Percentiles rank a stretch among this genome's conserved stretches.
These are phyloP conservation scores for Globisporangium uncinulatum DNA, from an alignment of 352 stramenopile genomes.

Conservation along the genomic window DNA sequence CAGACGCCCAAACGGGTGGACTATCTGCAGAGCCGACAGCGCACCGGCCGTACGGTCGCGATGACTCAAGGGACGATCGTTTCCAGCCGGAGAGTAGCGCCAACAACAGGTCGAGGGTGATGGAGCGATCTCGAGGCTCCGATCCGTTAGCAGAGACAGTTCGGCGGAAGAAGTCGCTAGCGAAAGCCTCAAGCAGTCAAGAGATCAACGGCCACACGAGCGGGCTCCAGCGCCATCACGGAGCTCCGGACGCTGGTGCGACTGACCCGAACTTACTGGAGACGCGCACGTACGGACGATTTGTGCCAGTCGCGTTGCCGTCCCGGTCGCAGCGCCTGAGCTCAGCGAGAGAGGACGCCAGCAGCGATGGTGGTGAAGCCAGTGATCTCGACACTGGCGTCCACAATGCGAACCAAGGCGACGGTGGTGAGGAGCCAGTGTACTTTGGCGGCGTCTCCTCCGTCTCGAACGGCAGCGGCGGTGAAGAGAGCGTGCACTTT, in stretches of 20 bases:
- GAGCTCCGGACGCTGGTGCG: background rate
- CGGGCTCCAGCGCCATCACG: background rate
- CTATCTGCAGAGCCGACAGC: no score
- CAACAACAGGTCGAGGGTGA: no score
- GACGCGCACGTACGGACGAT: conserved; percentile 37
- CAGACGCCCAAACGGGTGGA: background rate
- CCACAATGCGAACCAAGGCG: background rate
- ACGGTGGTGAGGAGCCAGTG: background rate
- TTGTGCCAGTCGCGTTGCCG: conserved; percentile 15
- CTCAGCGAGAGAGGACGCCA: background rate
- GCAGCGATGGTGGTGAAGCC: background rate
- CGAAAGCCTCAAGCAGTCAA: background rate
- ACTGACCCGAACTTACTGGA: conserved; percentile 17
- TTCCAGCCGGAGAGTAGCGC: no score
- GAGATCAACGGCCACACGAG: background rate
- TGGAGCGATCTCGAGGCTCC: no score
- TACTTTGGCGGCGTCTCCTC: conserved; percentile 74
- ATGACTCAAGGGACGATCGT: no score
- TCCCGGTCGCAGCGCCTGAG: background rate
- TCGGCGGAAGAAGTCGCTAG: background rate
- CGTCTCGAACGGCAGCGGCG: conserved; percentile 51
- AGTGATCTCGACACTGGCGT: background rate
- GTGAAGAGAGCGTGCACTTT: conserved; percentile 52
- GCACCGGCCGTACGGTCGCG: no score
- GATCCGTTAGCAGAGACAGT: no score